Evolutionary conservation across 2,329 filamentous ascomycete species (phyloP).

Genomic region (Calonectria hongkongensis): DNA sequence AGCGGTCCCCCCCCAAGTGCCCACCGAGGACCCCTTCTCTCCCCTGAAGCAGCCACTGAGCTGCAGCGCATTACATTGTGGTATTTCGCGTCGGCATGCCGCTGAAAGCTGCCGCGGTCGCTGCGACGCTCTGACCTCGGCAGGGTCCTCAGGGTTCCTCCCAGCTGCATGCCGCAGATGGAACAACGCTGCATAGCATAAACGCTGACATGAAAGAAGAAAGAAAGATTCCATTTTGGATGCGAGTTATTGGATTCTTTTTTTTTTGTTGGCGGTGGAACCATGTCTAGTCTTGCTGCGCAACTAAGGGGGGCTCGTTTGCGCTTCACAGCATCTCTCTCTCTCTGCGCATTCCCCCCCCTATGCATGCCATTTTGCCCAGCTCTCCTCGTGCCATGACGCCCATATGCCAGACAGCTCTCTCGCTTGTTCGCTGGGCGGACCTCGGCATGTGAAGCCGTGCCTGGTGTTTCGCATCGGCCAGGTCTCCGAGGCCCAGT

Average conservation of each 20-base stretch:
- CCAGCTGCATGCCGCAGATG: conserved; percentile 22
- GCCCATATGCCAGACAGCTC: not conserved
- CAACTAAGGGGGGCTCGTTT: not conserved
- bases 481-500: conserved; percentile 50
- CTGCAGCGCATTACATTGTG: conserved; percentile 18
- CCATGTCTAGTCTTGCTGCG: not conserved
- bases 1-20: not conserved
- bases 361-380: not conserved
- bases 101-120: conserved; percentile 19
- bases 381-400: not conserved
- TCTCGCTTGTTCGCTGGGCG: conserved; percentile 35
- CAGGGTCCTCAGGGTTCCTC: conserved; percentile 22
- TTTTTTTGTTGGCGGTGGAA: conserved; percentile 4
- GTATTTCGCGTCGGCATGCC: not conserved
- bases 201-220: not conserved
- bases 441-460: conserved; percentile 57
- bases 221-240: conserved; percentile 15
- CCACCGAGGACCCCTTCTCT: not conserved
- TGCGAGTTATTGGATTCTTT: not conserved
- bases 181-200: not conserved
- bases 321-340: conserved; percentile 29
- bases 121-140: conserved; percentile 15
- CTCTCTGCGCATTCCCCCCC: not conserved
- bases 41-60: conserved; percentile 15
- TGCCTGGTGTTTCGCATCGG: conserved; percentile 43